phyloP scores from a whole-genome alignment of 352 stramenopile genomes.

The Pythium scleroteichum region DNA sequence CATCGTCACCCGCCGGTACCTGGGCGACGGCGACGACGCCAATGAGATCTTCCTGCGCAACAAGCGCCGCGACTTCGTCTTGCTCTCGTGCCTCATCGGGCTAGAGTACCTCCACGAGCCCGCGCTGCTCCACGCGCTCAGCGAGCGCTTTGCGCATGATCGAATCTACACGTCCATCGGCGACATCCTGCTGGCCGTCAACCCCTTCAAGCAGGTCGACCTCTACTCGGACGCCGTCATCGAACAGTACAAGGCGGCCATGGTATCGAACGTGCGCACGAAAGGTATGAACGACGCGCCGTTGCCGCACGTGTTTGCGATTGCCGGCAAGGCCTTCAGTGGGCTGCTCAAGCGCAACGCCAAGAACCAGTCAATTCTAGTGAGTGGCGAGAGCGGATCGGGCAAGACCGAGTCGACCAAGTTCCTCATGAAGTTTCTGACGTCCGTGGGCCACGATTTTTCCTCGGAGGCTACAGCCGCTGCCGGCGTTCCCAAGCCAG shows the following conservation, averaged over 20 bases:
- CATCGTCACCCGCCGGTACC: slow-evolving; percentile 41
- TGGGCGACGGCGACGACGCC: slow-evolving; percentile 34
- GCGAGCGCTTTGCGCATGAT: slow-evolving; percentile 70
- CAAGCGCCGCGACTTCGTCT: slow-evolving; percentile 48
- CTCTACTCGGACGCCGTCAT: slow-evolving; percentile 66
- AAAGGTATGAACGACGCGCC: slow-evolving; percentile 13
- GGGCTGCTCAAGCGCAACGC: slow-evolving; percentile 55
- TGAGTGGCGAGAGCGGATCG: slow-evolving; percentile 85
- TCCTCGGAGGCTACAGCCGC: slow-evolving; percentile 4
- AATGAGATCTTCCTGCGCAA: slow-evolving; percentile 75
- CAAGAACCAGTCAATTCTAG: slow-evolving; percentile 83
- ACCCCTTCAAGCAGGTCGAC: slow-evolving; percentile 76
- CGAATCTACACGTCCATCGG: slow-evolving; percentile 89
- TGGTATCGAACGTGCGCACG: slow-evolving; percentile 25
- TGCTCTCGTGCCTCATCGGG: slow-evolving; percentile 65
- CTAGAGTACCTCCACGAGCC: slow-evolving; percentile 86
- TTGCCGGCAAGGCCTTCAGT: slow-evolving; percentile 85
- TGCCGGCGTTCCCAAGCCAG: background rate
- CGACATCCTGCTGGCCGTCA: slow-evolving; percentile 83
- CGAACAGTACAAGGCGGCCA: slow-evolving; percentile 63
- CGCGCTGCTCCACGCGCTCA: slow-evolving; percentile 77
- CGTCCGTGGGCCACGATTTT: slow-evolving; percentile 72
- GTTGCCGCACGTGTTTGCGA: slow-evolving; percentile 90
- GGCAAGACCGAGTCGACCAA: slow-evolving; percentile 91
- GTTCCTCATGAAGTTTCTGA: slow-evolving; percentile 93